Percentiles rank a stretch among this genome's conserved stretches.
Conservation (phyloP, 2,329 filamentous ascomycete genomes). For the Fusarium udum region DNA sequence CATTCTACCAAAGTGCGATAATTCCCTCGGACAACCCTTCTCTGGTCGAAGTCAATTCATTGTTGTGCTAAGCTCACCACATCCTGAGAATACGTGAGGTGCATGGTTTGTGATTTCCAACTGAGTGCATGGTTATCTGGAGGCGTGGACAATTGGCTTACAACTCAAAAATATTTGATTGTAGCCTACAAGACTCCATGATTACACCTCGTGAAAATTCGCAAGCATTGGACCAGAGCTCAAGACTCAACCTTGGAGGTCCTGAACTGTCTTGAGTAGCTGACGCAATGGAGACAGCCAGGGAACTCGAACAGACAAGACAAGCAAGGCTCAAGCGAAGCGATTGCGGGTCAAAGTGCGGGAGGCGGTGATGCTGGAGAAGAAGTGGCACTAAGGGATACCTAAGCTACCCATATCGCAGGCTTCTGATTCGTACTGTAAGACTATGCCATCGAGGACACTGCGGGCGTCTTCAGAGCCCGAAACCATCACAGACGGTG, state of each 20-base stretch:
- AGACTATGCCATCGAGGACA: not conserved
- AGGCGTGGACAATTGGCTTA: not conserved
- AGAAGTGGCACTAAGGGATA: slow-evolving; percentile 22
- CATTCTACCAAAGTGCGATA: slow-evolving; percentile 3
- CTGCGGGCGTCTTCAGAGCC: not conserved
- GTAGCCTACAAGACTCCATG: not conserved
- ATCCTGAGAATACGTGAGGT: not conserved
- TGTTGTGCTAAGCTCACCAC: slow-evolving; percentile 6
- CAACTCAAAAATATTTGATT: not conserved
- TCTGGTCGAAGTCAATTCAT: slow-evolving; percentile 6
- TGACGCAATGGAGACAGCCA: slow-evolving; percentile 36
- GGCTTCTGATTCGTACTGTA: slow-evolving; percentile 22
- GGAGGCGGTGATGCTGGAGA: slow-evolving; percentile 35
- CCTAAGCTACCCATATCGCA: slow-evolving; percentile 17
- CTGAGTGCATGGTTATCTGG: not conserved
- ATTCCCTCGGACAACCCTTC: slow-evolving; percentile 11
- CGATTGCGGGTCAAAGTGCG: slow-evolving; percentile 28
- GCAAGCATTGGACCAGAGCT: slow-evolving; percentile 6
- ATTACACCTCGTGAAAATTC: not conserved
- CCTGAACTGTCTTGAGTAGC: slow-evolving; percentile 15
- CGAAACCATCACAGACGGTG: not conserved
- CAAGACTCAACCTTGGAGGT: not conserved
- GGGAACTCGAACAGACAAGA: slow-evolving; percentile 14
- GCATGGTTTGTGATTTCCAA: not conserved
- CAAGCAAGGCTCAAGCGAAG: slow-evolving; percentile 25